A percentile compares a stretch with the other conserved stretches of the same genome.
Evolutionary conservation across 345 rosid genomes (phyloP).

Genomic region (Geranium brycei): DNA sequence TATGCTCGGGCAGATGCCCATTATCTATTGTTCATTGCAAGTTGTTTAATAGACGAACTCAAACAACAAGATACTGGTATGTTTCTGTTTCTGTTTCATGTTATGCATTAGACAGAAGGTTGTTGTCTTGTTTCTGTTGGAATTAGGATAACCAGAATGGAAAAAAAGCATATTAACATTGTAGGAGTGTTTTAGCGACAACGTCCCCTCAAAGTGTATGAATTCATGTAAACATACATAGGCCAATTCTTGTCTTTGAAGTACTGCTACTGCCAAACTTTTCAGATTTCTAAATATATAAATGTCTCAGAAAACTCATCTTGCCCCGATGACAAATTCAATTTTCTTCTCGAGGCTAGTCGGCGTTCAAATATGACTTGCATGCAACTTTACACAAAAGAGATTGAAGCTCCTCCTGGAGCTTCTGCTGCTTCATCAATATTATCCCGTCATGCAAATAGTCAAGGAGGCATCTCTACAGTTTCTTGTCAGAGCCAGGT

Average conservation of each 20-base stretch:
- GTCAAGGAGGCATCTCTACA: slow-evolving; percentile 32
- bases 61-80: slow-evolving; percentile 49
- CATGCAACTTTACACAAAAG: slow-evolving; percentile 66
- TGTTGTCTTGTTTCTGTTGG: neutral
- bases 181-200: neutral
- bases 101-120: neutral
- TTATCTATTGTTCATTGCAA: slow-evolving; percentile 65
- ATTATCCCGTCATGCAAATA: slow-evolving; percentile 50
- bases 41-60: slow-evolving; percentile 48
- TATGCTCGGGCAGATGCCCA: slow-evolving; percentile 81
- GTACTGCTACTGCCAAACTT: neutral
- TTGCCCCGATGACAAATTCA: slow-evolving; percentile 47
- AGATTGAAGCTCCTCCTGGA: slow-evolving; percentile 67
- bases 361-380: slow-evolving; percentile 78
- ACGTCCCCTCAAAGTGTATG: neutral
- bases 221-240: too few relatives aligned
- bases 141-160: neutral
- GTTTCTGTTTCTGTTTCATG: neutral
- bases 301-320: slow-evolving; percentile 56
- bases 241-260: too few relatives aligned
- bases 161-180: neutral
- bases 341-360: slow-evolving; percentile 70
- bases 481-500: slow-evolving; percentile 49
- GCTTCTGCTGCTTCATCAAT: slow-evolving; percentile 72
- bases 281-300: slow-evolving; percentile 23